Evolutionary conservation across 352 stramenopile genomes (phyloP), one percentile per base, ranked within the genome.

Genomic region (Globisporangium spinosum): DNA sequence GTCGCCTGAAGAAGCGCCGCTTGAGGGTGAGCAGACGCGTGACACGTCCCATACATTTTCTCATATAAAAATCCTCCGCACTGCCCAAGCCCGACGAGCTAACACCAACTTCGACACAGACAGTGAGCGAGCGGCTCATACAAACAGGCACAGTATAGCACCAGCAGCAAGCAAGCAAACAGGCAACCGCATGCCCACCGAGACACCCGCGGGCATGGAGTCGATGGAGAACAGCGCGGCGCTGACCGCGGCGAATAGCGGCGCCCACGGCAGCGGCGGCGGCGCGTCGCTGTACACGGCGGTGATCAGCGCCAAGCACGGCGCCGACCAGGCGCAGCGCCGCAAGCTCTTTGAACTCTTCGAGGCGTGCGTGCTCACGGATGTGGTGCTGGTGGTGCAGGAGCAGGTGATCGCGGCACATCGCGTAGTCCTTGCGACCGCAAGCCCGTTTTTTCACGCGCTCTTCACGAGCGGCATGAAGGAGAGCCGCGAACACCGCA

Each of bases 401-500:
- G 65, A 84, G 35, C 53, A 74, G 27, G 57, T 62, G 27, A 72
- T 91, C 29, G 72, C 75, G 10, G 85, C 80, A 3, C 85, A 93
- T 62, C 81, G 85, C 49, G 72, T 93, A 27, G 69, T 93, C 35
- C 70, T 93, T 7, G 83, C 83, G 45, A 73, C 73, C 2, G 78
- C 79, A 23, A 90, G 83, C 64, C 81, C 82, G 13, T 93, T 90
- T 62, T 93, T 93, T 67, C 74, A 80, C 60, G 85, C 85, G 51
- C 72, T 93, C 5, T 93, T 93, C 69, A 93, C 83, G 1, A 83
- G 72, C 74, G 85, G 85, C 43, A 90, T 93, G 85, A 80, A 81
- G 35, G 85, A 93, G 64, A 83, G 75, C 7, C 64, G 32, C 20
- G 72, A 68, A 25, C 64, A 70, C 20, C 65, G 76, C 45, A 73